A percentile compares a stretch with the other conserved stretches of the same genome.
Evolutionary conservation across 192 early-diverging fungal species (phyloP).

Genomic region (Backusella westeae): DNA sequence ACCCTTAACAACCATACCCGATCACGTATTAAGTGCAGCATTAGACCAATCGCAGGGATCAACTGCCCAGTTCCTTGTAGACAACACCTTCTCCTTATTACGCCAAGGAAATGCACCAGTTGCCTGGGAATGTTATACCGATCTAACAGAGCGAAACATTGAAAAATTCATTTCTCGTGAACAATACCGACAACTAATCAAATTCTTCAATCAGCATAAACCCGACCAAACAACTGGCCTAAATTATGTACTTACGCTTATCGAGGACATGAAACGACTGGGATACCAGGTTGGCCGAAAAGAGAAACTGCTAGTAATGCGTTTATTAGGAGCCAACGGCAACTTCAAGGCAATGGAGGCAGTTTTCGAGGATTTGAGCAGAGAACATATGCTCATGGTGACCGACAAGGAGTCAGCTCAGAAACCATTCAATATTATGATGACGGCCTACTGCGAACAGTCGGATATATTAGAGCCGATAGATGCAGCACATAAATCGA

Average conservation of each 20-base stretch:
- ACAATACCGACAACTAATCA: slow-evolving; percentile 24
- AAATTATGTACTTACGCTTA: slow-evolving; percentile 24
- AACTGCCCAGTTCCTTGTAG: slow-evolving; percentile 24
- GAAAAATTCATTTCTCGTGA: slow-evolving; percentile 28
- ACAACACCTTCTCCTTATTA: slow-evolving; percentile 13
- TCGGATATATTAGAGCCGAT: neutral
- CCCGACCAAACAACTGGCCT: slow-evolving; percentile 1
- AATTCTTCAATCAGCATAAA: slow-evolving; percentile 16
- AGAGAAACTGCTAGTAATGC: slow-evolving; percentile 33
- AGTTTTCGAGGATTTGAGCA: slow-evolving; percentile 21
- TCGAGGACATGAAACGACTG: slow-evolving; percentile 34
- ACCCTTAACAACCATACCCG: slow-evolving; percentile 4
- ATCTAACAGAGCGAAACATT: slow-evolving; percentile 21
- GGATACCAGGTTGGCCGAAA: slow-evolving; percentile 23
- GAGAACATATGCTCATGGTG: slow-evolving; percentile 4
- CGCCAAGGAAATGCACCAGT: slow-evolving; percentile 9
- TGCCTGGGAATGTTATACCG: slow-evolving; percentile 38
- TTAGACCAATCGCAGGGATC: slow-evolving; percentile 30
- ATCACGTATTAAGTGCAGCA: slow-evolving; percentile 22
- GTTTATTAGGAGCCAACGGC: slow-evolving; percentile 28
- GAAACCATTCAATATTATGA: slow-evolving; percentile 22
- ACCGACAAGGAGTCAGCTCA: slow-evolving; percentile 9
- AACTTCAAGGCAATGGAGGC: slow-evolving; percentile 30
- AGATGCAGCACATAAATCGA: slow-evolving; percentile 52
- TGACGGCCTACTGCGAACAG: slow-evolving; percentile 15